Base-by-base conservation (phyloP, 1,284 basidiomycete species). In the Trametes pubescens region DNA sequence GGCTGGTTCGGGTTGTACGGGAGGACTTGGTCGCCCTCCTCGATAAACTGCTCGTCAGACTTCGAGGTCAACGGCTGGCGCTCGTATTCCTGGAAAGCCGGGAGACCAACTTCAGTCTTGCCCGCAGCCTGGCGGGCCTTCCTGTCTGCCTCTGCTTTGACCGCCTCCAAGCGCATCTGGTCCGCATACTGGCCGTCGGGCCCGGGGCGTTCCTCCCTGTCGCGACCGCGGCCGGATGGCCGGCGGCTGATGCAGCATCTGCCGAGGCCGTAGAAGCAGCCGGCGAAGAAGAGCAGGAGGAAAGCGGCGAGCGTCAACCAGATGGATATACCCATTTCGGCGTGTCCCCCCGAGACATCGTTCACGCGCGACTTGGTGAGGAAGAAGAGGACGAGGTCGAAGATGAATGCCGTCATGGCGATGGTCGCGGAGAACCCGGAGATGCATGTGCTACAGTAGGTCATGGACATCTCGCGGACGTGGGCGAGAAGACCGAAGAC, bases 261-360 rank as follows among this genome's bases (percentile, higher is more conserved):
- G 26, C 94, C 94, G 51, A 94, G 71, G 6, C 88, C 84, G 72
- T 88, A 95, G 80, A 94, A 92, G 75, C 93, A 96, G 21, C 94
- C 93, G 51, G 90, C 89, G 75, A 96, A 88, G 80, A 93, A 93
- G 52, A 94, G 80, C 24, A 93, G 80, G 1, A 95, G 46, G 91
- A 92, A 95, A 0, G 94, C 91, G 0, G 87, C 91, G 38, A 96
- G 84, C 0, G 93, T 95, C 55, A 96, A 80, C 94, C 94, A 96
- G 24, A 95, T 85, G 9, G 88, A 91, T 61, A 83, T 89, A 13
- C 94, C 94, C 9, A 95, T 89, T 16, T 81, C 78, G 0, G 94
- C 94, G 0, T 81, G 83, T 1, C 92, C 94, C 35, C 87, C 87
- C 2, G 73, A 57, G 18, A 93, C 87, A 11, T 79, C 72, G 74